Base-by-base conservation (phyloP, 1,284 basidiomycete species). In the Moesziomyces antarcticus region DNA sequence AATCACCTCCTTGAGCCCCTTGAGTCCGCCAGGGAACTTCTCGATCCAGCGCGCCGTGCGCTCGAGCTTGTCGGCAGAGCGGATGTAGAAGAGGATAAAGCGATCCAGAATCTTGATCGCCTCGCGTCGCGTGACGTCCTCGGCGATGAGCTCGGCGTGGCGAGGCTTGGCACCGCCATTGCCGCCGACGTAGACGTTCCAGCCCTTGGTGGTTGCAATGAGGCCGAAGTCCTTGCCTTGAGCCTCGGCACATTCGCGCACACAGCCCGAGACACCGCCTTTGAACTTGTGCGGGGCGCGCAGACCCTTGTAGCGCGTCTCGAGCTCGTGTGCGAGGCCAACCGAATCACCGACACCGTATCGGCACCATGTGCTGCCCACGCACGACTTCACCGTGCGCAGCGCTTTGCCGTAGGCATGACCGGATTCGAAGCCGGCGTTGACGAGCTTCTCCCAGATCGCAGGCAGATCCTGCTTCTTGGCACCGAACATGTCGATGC, bases 31-130 rank as follows among this genome's bases (percentile, higher is more conserved):
- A 20, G 91, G 90, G 82, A 91, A 88, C 21, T 84, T 82, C 58
- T 92, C 91, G n/a, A 92, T 85, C 91, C 91, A 92, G 24, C 90
- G 86, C 0, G 91, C 91, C 0, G 91, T 92, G 18, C 91, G 87
- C 84, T 89, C 76, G 5, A 85, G 77, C 64, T 82, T 80, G 68
- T 85, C 84, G 42, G 91, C 91, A 0, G 91, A 90, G 47, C 88
- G 88, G 68, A 92, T 91, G 83, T 92, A 92, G 77, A 89, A 73
- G 62, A 86, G 89, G 24, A 91, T 82, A 85, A 89, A 92, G 24
- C 91, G 87, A 77, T 92, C 91, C 42, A 92, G 85, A 70, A 91
- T 88, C 45, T 87, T 87, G 52, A 90, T 82, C 30, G 91, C 79
- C 55, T 77, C 52, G 3, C 61, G 58, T 13, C 73, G 71, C 6